These are phyloP conservation scores for Rauvolfia tetraphylla DNA, from an alignment of 257 asterid species.

Conservation along the genomic window DNA sequence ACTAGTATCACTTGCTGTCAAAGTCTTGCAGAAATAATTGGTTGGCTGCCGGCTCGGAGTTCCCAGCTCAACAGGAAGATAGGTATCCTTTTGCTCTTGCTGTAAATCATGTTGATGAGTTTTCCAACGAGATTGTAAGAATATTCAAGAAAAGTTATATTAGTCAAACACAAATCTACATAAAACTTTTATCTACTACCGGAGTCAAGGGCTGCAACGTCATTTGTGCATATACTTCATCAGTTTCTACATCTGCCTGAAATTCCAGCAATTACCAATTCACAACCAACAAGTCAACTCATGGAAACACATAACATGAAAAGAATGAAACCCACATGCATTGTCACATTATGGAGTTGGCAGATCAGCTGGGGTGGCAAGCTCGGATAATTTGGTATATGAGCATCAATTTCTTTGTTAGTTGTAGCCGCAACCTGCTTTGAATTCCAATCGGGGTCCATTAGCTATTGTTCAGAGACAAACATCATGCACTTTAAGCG, in stretches of 20 bases:
- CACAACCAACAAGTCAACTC: constrained; percentile 20
- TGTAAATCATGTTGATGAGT: constrained; percentile 26
- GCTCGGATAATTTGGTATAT: constrained; percentile 91
- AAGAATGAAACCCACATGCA: constrained; percentile 76
- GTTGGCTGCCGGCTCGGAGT: constrained; percentile 86
- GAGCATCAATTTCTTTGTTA: constrained; percentile 88
- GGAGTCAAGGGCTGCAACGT: constrained; percentile 89
- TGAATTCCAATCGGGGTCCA: constrained; percentile 31
- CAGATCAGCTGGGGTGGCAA: constrained; percentile 87
- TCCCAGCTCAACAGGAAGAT: constrained; percentile 88
- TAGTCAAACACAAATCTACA: constrained; percentile 12
- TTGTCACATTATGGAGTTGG: constrained; percentile 96
- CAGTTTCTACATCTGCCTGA: constrained; percentile 99
- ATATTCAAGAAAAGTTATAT: constrained; percentile 7
- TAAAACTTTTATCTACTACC: constrained; percentile 33
- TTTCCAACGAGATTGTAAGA: constrained; percentile 10
- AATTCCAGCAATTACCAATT: constrained; percentile 26
- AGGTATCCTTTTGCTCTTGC: constrained; percentile 94
- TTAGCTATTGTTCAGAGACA: constrained; percentile 20
- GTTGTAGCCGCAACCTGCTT: constrained; percentile 90
- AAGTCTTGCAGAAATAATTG: constrained; percentile 92
- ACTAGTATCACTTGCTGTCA: constrained; percentile 96
- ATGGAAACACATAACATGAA: constrained; percentile 16
- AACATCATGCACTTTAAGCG: constrained; percentile 1
- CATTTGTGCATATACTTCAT: constrained; percentile 98